Conservation (phyloP, 2,329 filamentous ascomycete species). For the Aspergillus ochraceus region DNA sequence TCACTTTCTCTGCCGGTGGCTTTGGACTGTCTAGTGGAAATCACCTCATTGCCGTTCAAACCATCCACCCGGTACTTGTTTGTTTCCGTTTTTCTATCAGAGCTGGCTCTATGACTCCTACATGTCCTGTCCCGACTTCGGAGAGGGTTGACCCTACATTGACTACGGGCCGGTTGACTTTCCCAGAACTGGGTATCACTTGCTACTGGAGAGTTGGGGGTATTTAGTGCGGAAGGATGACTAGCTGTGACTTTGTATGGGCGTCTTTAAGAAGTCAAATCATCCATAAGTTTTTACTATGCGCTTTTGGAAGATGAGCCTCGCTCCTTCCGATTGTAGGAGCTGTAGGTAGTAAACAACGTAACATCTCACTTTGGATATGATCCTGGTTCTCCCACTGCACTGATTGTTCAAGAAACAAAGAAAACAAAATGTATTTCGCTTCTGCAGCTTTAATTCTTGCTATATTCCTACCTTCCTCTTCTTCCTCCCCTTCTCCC, state of each 20-base stretch:
- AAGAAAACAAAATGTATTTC: neutral
- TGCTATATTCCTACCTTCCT: neutral
- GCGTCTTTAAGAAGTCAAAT: neutral
- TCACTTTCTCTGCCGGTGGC: neutral
- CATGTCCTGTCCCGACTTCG: neutral
- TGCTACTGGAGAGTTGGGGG: constrained; percentile 7
- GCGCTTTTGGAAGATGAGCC: neutral
- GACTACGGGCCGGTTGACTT: neutral
- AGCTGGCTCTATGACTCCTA: neutral
- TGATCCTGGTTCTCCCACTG: neutral
- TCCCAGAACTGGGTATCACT: neutral
- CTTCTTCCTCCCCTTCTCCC: neutral
- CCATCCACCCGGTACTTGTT: neutral
- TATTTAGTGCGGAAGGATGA: constrained; percentile 3
- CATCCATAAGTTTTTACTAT: neutral
- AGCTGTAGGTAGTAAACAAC: no score
- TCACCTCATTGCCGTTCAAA: neutral
- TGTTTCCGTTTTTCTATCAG: neutral
- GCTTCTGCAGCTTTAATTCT: neutral
- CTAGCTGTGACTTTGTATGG: constrained; percentile 3
- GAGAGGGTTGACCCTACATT: neutral
- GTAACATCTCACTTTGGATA: neutral
- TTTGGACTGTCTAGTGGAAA: neutral
- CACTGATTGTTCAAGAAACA: neutral
- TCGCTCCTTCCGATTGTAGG: neutral